Evolutionary conservation across 345 rosid genomes (phyloP).

Genomic region (Hirschfeldia incana): DNA sequence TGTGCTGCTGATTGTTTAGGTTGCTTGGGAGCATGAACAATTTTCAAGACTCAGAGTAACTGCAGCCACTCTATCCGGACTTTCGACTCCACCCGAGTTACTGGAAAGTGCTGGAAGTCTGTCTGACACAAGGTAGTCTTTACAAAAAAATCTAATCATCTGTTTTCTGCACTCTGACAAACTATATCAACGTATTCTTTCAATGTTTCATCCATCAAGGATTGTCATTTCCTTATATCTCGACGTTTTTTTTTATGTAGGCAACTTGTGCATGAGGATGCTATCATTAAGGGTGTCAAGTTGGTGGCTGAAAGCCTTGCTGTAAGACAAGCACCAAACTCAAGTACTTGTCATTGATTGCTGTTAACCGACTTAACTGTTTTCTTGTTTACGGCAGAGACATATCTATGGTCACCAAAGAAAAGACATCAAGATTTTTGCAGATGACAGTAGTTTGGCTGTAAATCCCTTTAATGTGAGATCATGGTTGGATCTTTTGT

Average conservation of each 20-base stretch:
- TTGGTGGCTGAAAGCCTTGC: conserved; percentile 93
- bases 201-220: conserved; percentile 14
- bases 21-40: conserved; percentile 99
- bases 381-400: conserved; percentile 48
- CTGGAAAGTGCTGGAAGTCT: conserved; percentile 78
- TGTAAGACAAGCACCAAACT: conserved; percentile 51
- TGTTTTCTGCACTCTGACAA: neutral
- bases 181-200: neutral
- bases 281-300: conserved; percentile 70
- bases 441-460: conserved; percentile 81
- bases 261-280: conserved; percentile 61
- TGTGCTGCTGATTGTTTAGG: conserved; percentile 46
- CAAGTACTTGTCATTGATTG: neutral
- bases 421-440: conserved; percentile 71
- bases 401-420: conserved; percentile 88
- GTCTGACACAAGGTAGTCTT: conserved; percentile 67
- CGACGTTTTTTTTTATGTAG: conserved; percentile 43
- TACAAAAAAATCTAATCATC: conserved; percentile 5
- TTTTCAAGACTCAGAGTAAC: conserved; percentile 94
- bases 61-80: conserved; percentile 88
- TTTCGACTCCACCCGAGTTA: conserved; percentile 73
- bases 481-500: conserved; percentile 87
- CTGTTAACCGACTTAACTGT: neutral
- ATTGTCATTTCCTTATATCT: neutral
- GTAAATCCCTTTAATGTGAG: conserved; percentile 70